Conservation (phyloP, 2,329 filamentous ascomycete genomes). For the Claviceps maximensis region DNA sequence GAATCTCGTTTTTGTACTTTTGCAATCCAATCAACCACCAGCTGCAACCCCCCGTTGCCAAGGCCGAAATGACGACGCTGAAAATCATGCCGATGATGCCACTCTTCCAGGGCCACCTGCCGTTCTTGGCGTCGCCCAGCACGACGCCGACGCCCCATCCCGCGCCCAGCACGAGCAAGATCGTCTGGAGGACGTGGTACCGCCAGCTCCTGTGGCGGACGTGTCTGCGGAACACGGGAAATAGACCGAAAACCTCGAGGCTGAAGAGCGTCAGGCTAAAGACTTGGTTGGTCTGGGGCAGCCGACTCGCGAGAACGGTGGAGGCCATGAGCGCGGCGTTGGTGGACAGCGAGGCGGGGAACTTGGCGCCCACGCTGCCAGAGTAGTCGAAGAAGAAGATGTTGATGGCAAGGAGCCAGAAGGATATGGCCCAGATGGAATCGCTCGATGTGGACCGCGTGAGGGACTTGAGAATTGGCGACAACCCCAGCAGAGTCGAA, state of each 20-base stretch:
- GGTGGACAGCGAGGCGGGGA: conserved; percentile 68
- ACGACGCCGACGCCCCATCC: conserved; percentile 63
- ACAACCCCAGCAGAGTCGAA: conserved; percentile 79
- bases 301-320: conserved; percentile 79
- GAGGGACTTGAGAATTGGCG: conserved; percentile 92
- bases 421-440: conserved; percentile 94
- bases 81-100: conserved; percentile 61
- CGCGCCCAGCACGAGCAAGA: conserved; percentile 63
- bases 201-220: conserved; percentile 69
- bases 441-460: conserved; percentile 84
- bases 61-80: conserved; percentile 57
- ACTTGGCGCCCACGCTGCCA: conserved; percentile 48
- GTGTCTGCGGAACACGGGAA: conserved; percentile 92
- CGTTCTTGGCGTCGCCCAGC: conserved; percentile 30
- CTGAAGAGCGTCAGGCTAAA: conserved; percentile 92
- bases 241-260: conserved; percentile 93
- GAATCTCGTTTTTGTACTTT: conserved; percentile 98
- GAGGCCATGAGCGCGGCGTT: conserved; percentile 95
- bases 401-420: conserved; percentile 86
- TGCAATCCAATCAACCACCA: conserved; percentile 98
- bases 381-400: conserved; percentile 98
- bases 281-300: conserved; percentile 84
- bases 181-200: conserved; percentile 66
- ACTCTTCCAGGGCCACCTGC: conserved; percentile 36
- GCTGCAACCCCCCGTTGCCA: conserved; percentile 84